Conservation (phyloP, 208 protist genomes). For the Angomonas deanei region DNA sequence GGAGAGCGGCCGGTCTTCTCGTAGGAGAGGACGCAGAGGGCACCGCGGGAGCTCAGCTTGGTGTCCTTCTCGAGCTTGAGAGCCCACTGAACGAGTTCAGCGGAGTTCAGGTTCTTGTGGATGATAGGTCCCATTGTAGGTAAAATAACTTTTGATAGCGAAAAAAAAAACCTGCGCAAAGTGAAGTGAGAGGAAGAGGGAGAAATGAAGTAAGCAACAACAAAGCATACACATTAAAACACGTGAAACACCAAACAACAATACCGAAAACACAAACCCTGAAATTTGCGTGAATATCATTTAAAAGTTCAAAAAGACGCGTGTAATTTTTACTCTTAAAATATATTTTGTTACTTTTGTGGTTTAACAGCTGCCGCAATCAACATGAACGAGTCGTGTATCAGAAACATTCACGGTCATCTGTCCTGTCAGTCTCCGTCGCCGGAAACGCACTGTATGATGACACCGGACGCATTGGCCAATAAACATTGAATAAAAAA, state of each 20-base stretch:
- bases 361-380: no score
- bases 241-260: background rate
- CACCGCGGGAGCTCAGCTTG: slow-evolving; percentile 75
- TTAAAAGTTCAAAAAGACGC: no score
- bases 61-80: slow-evolving; percentile 66
- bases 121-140: slow-evolving; percentile 16
- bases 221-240: background rate
- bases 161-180: background rate
- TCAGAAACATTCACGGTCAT: no score
- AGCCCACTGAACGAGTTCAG: slow-evolving; percentile 50
- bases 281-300: background rate
- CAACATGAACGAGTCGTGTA: no score
- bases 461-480: no score
- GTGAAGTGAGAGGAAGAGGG: background rate
- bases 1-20: slow-evolving; percentile 93
- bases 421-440: no score
- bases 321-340: no score
- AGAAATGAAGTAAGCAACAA: background rate
- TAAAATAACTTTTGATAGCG: background rate
- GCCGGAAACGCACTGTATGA: no score
- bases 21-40: slow-evolving; percentile 79
- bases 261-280: background rate
- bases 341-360: no score
- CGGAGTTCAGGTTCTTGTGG: slow-evolving; percentile 42
- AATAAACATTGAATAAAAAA: no score